A percentile compares a stretch with the other conserved stretches of the same genome.
phyloP scores from a whole-genome alignment of 352 stramenopile species.

The Globisporangium acanthophoron region DNA sequence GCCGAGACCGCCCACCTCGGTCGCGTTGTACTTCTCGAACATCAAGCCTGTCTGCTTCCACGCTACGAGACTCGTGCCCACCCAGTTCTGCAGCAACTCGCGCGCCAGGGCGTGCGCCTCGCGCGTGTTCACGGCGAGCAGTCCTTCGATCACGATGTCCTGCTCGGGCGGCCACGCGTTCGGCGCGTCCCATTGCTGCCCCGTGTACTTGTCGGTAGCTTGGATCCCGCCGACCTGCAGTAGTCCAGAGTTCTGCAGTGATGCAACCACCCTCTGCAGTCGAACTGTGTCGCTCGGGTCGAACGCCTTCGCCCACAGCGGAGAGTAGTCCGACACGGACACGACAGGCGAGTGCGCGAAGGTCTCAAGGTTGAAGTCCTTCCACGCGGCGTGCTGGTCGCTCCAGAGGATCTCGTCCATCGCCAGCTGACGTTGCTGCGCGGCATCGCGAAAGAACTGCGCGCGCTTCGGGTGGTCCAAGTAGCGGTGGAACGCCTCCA shows the following conservation, averaged over 20 bases:
- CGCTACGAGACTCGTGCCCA: constrained; percentile 47
- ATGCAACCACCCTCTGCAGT: constrained; percentile 36
- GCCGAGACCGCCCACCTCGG: constrained; percentile 52
- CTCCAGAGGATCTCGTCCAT: constrained; percentile 78
- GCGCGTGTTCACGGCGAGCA: constrained; percentile 43
- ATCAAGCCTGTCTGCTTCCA: constrained; percentile 74
- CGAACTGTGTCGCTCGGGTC: constrained; percentile 37
- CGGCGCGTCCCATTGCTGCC: constrained; percentile 84
- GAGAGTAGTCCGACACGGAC: constrained; percentile 67
- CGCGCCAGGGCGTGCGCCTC: constrained; percentile 48
- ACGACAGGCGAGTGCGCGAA: constrained; percentile 34
- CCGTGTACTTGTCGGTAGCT: constrained; percentile 64
- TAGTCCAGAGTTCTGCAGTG: constrained; percentile 50
- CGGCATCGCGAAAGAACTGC: constrained; percentile 35
- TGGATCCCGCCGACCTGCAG: constrained; percentile 60
- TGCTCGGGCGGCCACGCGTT: constrained; percentile 86
- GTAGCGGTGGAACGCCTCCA: constrained; percentile 55
- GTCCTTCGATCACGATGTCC: constrained; percentile 74
- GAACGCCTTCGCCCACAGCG: constrained; percentile 73
- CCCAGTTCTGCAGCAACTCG: constrained; percentile 55
- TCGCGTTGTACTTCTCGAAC: constrained; percentile 89
- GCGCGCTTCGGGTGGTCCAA: constrained; percentile 42
- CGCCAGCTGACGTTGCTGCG: constrained; percentile 30
- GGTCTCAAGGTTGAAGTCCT: constrained; percentile 63
- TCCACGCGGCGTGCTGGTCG: constrained; percentile 46